Evolutionary conservation across 371 early-diverging fungal species (phyloP).

Genomic region (Quaeritorhiza haematococci): DNA sequence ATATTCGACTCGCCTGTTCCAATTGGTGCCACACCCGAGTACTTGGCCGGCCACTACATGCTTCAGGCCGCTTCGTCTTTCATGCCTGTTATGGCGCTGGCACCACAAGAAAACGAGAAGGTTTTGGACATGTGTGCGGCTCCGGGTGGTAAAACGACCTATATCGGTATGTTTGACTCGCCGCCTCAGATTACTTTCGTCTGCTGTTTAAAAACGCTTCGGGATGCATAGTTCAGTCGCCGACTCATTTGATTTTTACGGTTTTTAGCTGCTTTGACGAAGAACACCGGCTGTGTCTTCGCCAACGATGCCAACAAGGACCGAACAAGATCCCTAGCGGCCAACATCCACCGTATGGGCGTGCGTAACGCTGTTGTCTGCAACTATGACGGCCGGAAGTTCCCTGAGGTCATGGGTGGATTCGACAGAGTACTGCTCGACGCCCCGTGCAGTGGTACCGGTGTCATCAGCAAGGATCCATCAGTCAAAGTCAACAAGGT

Average conservation of each 20-base stretch:
- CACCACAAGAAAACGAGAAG: slow-evolving; percentile 87
- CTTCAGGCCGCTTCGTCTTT: slow-evolving; percentile 98
- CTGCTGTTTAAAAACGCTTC: no score
- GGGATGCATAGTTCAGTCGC: no score
- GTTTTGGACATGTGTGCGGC: slow-evolving; percentile 99
- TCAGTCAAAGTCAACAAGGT: slow-evolving; percentile 91
- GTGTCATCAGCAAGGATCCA: slow-evolving; percentile 98
- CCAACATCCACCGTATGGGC: slow-evolving; percentile 92
- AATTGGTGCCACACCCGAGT: slow-evolving; percentile 97
- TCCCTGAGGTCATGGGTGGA: slow-evolving; percentile 91
- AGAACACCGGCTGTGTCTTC: slow-evolving; percentile 97
- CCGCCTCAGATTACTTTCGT: not conserved
- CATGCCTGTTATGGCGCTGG: slow-evolving; percentile 96
- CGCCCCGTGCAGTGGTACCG: slow-evolving; percentile 99
- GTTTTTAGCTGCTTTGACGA: slow-evolving; percentile 78
- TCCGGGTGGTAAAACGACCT: slow-evolving; percentile 99
- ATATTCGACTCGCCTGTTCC: slow-evolving; percentile 85
- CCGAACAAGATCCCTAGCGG: slow-evolving; percentile 83
- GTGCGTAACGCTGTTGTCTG: slow-evolving; percentile 94
- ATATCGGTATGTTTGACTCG: slow-evolving; percentile 47
- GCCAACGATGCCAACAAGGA: slow-evolving; percentile 97
- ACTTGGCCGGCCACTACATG: slow-evolving; percentile 99
- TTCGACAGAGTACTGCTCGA: slow-evolving; percentile 98
- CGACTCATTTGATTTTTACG: not conserved
- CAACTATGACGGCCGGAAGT: slow-evolving; percentile 94